Evolutionary conservation across 768 basidiomycete genomes (phyloP), one percentile per base, ranked within the genome.

Genomic region (Leccinum olivaceopallidum): DNA sequence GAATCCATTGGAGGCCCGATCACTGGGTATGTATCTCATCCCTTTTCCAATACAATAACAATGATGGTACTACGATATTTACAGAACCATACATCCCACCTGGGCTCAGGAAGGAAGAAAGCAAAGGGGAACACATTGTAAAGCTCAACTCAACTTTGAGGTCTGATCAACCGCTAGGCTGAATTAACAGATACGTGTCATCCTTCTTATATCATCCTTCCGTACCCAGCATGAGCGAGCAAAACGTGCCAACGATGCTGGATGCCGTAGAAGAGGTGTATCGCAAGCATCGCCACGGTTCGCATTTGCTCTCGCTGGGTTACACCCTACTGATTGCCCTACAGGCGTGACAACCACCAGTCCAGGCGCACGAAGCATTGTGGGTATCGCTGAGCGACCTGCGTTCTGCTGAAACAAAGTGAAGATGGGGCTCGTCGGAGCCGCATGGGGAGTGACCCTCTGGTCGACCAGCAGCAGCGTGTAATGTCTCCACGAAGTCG

Each of bases 351-450:
- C 94, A 0, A 85, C 88, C 1, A 86, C 85, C 60, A 95, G 95
- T 94, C 6, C 79, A 88, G 55, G 84, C 87, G 0, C 86, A 92
- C 69, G 97, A 98, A 50, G 88, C 95, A 0, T 80, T 99, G 8
- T 88, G 94, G 7, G 86, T 97, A 2, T 87, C 90, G 0, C 79
- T 98, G 24, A 80, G 80, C n/a, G 96, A 98, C 74, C 82, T 98
- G 6, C 91, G 85, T 61, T 84, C 86, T 0, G 88, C 94, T 1
- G 86, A 92, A 58, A 90, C 82, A 12, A 91, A 87, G 70, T 97
- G 95, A 5, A 97, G 96, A 77, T 98, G 97, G 97, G 97, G 96
- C 81, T 98, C 2, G 92, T 98, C 39, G 97, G 96, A 18, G 94
- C 96, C 2, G 96, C 92, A 0, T 99, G 96, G 96, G 83, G 83